Base-by-base conservation (phyloP, 2,329 filamentous ascomycete genomes). In the Paecilomyces sp. region DNA sequence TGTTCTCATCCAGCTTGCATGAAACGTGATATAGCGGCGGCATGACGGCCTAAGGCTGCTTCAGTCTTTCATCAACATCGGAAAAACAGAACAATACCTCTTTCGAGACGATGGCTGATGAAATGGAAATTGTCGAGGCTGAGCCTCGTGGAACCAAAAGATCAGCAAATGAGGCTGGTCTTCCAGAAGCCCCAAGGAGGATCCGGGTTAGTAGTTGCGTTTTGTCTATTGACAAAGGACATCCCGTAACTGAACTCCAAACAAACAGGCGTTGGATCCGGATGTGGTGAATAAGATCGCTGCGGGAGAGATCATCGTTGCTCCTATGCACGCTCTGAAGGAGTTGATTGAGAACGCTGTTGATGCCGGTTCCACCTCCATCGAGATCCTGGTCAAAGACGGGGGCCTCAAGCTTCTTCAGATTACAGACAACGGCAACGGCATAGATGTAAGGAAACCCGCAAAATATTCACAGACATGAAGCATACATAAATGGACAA, bases 211-310 rank as follows among this genome's bases (percentile, higher is more conserved):
- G 59, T 60, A 55, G 22, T 52, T 36, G 4, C 18, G 3, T 28
- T n/a, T n/a, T 18, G 51, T 31, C 28, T 31, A 22, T 51, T 13
- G 25, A 1, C 25, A 24, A 30, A 53, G 51, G 34, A 63, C 54
- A 62, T 36, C n/a, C 34, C 41, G 8, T 47, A 18, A 18, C 41
- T 22, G 18, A 47, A 47, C 18, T 18, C n/a, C n/a, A 18, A 58
- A 55, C n/a, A 18, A 58, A 55, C 75, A 96, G 87, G 89, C 93
- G 13, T 83, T 99, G 28, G 90, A 96, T 69, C 87, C 90, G 63
- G 89, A 94, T 77, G 94, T 99, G 24, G 90, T 99, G 65, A 99
- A 97, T 80, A 99, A 97, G 75, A 99, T 99, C 66, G 94, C 94
- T 0, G 94, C 94, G 0, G 94, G 94, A 22, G 94, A 99, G 75